These are phyloP conservation scores for Dryas alaskensis DNA, from an alignment of 306 rosid genomes.

Conservation along the genomic window DNA sequence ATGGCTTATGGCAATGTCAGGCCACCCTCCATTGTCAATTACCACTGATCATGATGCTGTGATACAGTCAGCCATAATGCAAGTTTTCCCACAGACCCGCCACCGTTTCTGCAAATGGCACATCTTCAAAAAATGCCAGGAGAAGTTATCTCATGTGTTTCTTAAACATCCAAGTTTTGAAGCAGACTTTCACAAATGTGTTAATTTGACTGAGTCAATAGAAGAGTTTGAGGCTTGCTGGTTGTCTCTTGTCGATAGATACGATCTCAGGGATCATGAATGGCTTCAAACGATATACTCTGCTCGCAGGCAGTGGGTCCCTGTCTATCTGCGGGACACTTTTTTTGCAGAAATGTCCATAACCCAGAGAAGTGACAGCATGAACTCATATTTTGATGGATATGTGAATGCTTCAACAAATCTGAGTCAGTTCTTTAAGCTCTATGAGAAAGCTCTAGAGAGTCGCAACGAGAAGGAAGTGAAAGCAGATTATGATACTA, in stretches of 20 bases:
- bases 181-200: conserved; percentile 95
- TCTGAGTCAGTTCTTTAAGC: conserved; percentile 86
- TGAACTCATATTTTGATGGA: conserved; percentile 98
- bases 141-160: conserved; percentile 86
- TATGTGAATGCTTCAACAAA: conserved; percentile 97
- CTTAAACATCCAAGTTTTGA: conserved; percentile 84
- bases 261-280: conserved; percentile 82
- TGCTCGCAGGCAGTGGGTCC: conserved; percentile 88
- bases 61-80: conserved; percentile 67
- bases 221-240: conserved; percentile 97
- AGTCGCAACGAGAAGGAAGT: conserved; percentile 99
- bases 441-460: conserved; percentile 94
- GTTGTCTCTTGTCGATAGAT: conserved; percentile 78
- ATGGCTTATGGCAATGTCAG: conserved; percentile 93
- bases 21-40: conserved; percentile 77
- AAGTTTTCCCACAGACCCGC: conserved; percentile 84
- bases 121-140: conserved; percentile 93
- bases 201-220: conserved; percentile 83
- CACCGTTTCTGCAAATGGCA: conserved; percentile 99
- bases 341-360: conserved; percentile 99
- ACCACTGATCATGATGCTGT: conserved; percentile 91
- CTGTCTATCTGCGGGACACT: conserved; percentile 85
- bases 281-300: conserved; percentile 89
- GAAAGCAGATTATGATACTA: conserved; percentile 92
- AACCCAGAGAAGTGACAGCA: conserved; percentile 96